Conservation (phyloP, 1,139 yeast genomes). For the Pichia sp. region DNA sequence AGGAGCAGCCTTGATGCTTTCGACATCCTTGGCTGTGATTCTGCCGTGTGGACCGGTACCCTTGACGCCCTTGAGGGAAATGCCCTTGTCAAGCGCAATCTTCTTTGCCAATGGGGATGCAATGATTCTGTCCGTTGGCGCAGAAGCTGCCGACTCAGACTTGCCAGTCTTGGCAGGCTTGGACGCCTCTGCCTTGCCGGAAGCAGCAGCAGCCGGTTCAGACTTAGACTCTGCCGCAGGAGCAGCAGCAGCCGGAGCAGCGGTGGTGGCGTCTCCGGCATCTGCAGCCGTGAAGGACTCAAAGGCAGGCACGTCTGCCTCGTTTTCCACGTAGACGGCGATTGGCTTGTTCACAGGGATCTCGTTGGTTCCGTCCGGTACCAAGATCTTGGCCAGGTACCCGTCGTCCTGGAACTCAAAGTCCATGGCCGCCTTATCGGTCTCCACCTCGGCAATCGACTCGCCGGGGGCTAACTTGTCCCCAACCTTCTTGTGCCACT, state of each 20-base stretch:
- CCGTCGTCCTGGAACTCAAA: constrained; percentile 99
- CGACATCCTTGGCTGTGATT: constrained; percentile 86
- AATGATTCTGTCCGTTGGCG: constrained; percentile 60
- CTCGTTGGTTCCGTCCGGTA: constrained; percentile 84
- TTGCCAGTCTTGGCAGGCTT: constrained; percentile 24
- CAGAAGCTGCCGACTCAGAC: constrained; percentile 21
- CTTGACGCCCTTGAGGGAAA: constrained; percentile 74
- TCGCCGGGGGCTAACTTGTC: constrained; percentile 88
- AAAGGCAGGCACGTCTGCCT: constrained; percentile 80
- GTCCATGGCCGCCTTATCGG: constrained; percentile 99
- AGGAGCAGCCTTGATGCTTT: constrained; percentile 42
- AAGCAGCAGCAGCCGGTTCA: constrained; percentile 36
- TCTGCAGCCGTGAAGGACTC: constrained; percentile 79
- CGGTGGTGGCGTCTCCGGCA: constrained; percentile 52
- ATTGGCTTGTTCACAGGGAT: constrained; percentile 92
- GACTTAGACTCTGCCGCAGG: constrained; percentile 33
- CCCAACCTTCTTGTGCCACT: constrained; percentile 87
- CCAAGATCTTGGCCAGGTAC: constrained; percentile 81
- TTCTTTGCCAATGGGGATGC: constrained; percentile 96
- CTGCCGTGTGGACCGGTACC: constrained; percentile 97
- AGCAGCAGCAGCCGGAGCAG: constrained; percentile 39
- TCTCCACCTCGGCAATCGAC: constrained; percentile 92
- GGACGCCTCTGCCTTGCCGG: constrained; percentile 28
- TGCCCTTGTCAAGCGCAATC: constrained; percentile 88
- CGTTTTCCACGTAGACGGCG: constrained; percentile 92